These are phyloP conservation scores for Talaromyces thailandensis DNA, from an alignment of 495 filamentous ascomycete species.

Conservation along the genomic window DNA sequence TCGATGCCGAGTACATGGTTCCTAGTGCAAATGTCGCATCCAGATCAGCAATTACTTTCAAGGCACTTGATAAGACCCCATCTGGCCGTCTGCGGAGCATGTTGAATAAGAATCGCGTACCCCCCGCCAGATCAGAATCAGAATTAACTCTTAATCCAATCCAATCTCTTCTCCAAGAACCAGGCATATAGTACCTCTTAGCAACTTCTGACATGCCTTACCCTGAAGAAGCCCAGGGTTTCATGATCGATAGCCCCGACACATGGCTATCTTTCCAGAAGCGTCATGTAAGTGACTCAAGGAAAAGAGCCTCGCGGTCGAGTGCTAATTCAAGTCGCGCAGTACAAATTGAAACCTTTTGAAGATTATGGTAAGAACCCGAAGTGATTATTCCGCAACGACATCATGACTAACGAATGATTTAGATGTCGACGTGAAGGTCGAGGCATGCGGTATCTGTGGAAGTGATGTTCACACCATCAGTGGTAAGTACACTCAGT, in stretches of 20 bases:
- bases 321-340: constrained; percentile 4
- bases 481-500: constrained; percentile 30
- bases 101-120: background rate
- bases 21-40: background rate
- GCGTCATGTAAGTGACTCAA: constrained; percentile 40
- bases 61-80: background rate
- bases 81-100: background rate
- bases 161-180: background rate
- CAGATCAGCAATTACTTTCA: background rate
- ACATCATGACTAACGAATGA: background rate
- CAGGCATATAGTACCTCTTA: background rate
- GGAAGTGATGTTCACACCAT: constrained; percentile 73
- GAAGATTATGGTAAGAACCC: constrained; percentile 44
- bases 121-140: background rate
- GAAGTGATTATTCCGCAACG: background rate
- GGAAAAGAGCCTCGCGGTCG: background rate
- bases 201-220: constrained; percentile 50
- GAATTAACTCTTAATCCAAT: background rate
- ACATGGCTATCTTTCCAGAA: constrained; percentile 57
- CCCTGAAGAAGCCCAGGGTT: constrained; percentile 69
- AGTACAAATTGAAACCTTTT: constrained; percentile 75
- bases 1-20: background rate
- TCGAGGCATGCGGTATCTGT: constrained; percentile 71
- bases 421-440: constrained; percentile 60
- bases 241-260: constrained; percentile 53